Evolutionary conservation across 2,329 filamentous ascomycete genomes (phyloP).

Genomic region (Emergomyces orientalis): DNA sequence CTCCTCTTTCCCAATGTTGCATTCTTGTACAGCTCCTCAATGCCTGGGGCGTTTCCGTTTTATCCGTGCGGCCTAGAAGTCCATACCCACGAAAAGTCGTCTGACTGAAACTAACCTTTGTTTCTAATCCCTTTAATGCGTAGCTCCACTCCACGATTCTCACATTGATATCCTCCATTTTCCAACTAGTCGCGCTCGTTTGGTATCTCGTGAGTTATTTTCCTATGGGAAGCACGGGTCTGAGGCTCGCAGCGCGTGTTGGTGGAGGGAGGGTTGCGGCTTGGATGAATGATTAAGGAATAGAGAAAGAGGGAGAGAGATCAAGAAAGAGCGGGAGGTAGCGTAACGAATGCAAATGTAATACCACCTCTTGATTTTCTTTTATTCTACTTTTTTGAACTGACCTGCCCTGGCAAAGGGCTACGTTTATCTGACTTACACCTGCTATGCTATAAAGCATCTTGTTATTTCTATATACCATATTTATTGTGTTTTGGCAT

Average conservation of each 20-base stretch:
- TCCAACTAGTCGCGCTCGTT: slow-evolving; percentile 71
- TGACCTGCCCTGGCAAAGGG: not conserved
- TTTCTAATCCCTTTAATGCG: slow-evolving; percentile 12
- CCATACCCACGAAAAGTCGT: not conserved
- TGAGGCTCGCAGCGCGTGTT: slow-evolving; percentile 78
- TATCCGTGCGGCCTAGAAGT: not conserved
- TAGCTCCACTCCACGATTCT: slow-evolving; percentile 77
- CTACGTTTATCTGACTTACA: not conserved
- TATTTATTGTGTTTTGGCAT: not conserved
- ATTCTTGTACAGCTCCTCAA: not conserved
- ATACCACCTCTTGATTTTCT: not conserved
- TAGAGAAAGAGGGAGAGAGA: not conserved
- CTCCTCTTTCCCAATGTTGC: not conserved
- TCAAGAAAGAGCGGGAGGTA: not conserved
- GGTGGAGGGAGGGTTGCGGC: slow-evolving; percentile 74
- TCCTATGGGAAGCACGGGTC: slow-evolving; percentile 83
- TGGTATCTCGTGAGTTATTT: slow-evolving; percentile 99
- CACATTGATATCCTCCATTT: slow-evolving; percentile 71
- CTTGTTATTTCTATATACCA: not conserved
- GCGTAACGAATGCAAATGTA: not conserved
- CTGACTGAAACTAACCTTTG: not conserved
- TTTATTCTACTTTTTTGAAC: not conserved
- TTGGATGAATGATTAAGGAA: slow-evolving; percentile 67
- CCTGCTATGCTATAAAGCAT: not conserved
- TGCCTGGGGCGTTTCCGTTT: not conserved